Base-by-base conservation (phyloP, 140 eudicot species). In the Oenanthe javanica region DNA sequence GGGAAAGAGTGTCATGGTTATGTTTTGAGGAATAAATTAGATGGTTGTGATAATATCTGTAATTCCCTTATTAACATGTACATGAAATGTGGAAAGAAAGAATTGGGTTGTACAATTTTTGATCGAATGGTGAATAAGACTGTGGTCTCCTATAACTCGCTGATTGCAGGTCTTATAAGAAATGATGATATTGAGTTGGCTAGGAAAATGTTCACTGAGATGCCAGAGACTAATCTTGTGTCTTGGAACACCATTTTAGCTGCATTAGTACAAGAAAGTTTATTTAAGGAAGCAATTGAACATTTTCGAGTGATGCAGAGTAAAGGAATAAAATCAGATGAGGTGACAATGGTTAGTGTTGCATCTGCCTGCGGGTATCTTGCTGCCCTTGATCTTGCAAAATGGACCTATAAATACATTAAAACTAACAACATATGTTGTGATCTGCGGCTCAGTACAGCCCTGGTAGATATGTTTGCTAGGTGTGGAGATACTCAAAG, bases 401-500 rank as follows among this genome's bases (percentile, higher is more conserved):
- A 83, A 67, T 78, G 85, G 83, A 77, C 84, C 12, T 83, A 88
- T 77, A 80, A 48, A 57, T 88, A 86, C 82, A 69, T 88, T 23
- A 38, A 67, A 59, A 79, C 71, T 79, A 57, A 71, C 50, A 52
- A 76, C 31, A 73, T 81, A 67, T 16, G 9, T 0, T 55, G 85
- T 51, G 85, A 88, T 25, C n/a, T 79, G 78, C 78, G 49, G 50
- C 81, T 88, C 6, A 27, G 67, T 63, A 88, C 89, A 27, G 86
- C 89, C 9, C 80, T 88, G 11, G 82, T 88, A 4, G 84, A 86
- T 86, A 86, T 82, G 90, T 86, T 84, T 76, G 87, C 85, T 80
- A 84, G 89, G 79, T 86, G 92, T 77, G 92, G 90, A 46, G 90
- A 86, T 84, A 67, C 86, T 21, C 71, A 80, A 51, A 84, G 81